Base-by-base conservation (phyloP, 352 stramenopile species). In the Phytophthora chlamydospora region DNA sequence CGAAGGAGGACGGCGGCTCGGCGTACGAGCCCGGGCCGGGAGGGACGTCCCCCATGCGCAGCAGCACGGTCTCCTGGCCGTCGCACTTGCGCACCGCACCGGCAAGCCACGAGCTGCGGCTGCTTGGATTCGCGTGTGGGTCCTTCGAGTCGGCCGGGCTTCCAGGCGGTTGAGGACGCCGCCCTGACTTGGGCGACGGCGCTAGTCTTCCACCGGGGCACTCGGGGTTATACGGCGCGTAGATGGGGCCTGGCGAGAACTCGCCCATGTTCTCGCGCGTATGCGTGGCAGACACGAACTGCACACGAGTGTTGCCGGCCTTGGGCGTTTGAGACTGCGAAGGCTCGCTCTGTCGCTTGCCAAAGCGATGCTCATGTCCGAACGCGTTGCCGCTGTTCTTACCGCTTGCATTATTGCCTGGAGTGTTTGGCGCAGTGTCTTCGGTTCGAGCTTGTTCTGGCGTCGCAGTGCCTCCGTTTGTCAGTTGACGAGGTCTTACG, bases 241-340 rank as follows among this genome's bases (percentile, higher is more conserved):
- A 94, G 64, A 94, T 94, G 19, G 85, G 85, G 2, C 85, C 85
- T 32, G 85, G 85, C 8, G 85, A 94, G 59, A 93, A 94, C 73
- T 93, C 85, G 55, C 80, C 85, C 83, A 94, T 92, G 52, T 94
- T 94, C 46, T 94, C 85, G 21, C 85, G 83, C 12, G 75, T 88
- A 62, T 94, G 85, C 27, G 81, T 82, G 6, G 78, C 54, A 16
- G 85, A 93, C 34, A 93, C 80, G 53, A 90, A 90, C 54, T 91
- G 85, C 29, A 93, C 77, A 39, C 85, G 83, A 17, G 75, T 76
- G 14, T 83, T 83, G 34, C 53, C 57, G 44, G 75, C 58, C 10
- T 44, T 54, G 19, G 65, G 70, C n/a, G 65, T 71, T 55, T 74
- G 78, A 11, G 64, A 70, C 29, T 71, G 67, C 12, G 33, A 2